Conservation (phyloP, 2,329 filamentous ascomycete species). For the Fusarium sulawesiense region DNA sequence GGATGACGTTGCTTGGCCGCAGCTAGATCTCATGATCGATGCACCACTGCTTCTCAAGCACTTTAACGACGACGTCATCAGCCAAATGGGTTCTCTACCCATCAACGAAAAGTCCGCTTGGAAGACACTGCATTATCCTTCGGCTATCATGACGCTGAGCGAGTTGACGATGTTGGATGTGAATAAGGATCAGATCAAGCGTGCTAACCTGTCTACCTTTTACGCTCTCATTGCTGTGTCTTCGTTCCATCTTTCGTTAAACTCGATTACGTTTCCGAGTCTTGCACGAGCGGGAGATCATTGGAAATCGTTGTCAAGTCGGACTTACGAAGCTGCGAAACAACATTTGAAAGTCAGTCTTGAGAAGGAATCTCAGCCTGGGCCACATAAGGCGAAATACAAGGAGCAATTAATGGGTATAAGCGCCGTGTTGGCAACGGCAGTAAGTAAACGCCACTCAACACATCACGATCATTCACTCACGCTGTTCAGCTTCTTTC, state of each 20-base stretch:
- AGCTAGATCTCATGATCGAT: constrained; percentile 35
- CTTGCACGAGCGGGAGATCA: constrained; percentile 18
- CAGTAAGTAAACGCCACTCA: constrained; percentile 12
- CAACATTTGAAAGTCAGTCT: constrained; percentile 39
- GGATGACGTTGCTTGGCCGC: constrained; percentile 26
- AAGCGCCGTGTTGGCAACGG: constrained; percentile 34
- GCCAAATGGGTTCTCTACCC: constrained; percentile 39
- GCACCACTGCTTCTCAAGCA: constrained; percentile 30
- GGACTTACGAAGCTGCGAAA: constrained; percentile 39
- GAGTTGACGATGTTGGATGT: constrained; percentile 35
- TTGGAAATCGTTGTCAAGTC: constrained; percentile 18
- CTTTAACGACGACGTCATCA: constrained; percentile 42
- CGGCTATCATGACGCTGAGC: constrained; percentile 37
- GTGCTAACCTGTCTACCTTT: constrained; percentile 32
- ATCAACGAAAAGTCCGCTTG: constrained; percentile 42
- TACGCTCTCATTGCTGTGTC: constrained; percentile 39
- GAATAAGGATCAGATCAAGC: constrained; percentile 30
- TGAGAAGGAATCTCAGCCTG: constrained; percentile 33
- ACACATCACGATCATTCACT: accelerated
- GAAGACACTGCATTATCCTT: constrained; percentile 36
- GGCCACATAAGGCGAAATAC: constrained; percentile 36
- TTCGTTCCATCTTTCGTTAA: constrained; percentile 30
- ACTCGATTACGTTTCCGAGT: constrained; percentile 13
- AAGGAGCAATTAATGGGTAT: constrained; percentile 41
- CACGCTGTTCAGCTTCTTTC: constrained; percentile 12